Percentiles rank a stretch among this genome's conserved stretches.
Conservation (phyloP, 352 stramenopile species). For the Pythium sp. region DNA sequence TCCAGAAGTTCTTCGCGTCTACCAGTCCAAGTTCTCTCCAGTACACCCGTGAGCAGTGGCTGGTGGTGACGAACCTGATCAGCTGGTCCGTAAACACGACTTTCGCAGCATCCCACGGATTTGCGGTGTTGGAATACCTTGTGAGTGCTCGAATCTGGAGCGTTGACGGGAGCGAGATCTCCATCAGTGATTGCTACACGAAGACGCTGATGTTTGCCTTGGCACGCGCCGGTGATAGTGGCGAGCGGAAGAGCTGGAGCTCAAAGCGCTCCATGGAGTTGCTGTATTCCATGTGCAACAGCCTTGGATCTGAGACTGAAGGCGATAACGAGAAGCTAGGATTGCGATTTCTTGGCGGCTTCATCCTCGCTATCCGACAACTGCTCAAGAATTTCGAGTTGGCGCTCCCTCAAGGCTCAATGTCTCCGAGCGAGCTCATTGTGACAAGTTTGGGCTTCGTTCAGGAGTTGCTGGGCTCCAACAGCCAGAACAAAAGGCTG, state of each 20-base stretch:
- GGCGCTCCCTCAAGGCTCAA: constrained; percentile 11
- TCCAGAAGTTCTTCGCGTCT: constrained; percentile 34
- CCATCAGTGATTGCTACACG: constrained; percentile 61
- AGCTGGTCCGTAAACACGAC: constrained; percentile 44
- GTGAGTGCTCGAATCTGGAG: constrained; percentile 58
- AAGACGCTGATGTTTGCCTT: constrained; percentile 66
- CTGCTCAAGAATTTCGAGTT: constrained; percentile 28
- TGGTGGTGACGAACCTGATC: constrained; percentile 60
- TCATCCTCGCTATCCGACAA: constrained; percentile 49
- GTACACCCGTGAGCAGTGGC: constrained; percentile 53
- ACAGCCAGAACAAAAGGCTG: constrained; percentile 27
- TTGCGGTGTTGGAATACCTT: constrained; percentile 60
- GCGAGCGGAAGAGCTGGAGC: constrained; percentile 30
- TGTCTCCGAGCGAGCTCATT: constrained; percentile 36
- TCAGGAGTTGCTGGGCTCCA: constrained; percentile 48
- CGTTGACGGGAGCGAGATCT: constrained; percentile 42
- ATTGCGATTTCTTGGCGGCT: constrained; percentile 55
- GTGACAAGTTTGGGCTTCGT: constrained; percentile 45
- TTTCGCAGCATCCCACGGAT: constrained; percentile 51
- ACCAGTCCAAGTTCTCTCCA: constrained; percentile 28
- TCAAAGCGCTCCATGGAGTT: constrained; percentile 41
- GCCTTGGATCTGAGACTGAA: constrained; percentile 26
- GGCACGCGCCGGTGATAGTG: constrained; percentile 12
- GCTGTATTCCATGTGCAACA: constrained; percentile 53
- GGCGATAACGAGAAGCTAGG: constrained; percentile 28